Evolutionary conservation across 2,329 filamentous ascomycete genomes (phyloP).

Genomic region (Paraphoma chrysanthemicola): DNA sequence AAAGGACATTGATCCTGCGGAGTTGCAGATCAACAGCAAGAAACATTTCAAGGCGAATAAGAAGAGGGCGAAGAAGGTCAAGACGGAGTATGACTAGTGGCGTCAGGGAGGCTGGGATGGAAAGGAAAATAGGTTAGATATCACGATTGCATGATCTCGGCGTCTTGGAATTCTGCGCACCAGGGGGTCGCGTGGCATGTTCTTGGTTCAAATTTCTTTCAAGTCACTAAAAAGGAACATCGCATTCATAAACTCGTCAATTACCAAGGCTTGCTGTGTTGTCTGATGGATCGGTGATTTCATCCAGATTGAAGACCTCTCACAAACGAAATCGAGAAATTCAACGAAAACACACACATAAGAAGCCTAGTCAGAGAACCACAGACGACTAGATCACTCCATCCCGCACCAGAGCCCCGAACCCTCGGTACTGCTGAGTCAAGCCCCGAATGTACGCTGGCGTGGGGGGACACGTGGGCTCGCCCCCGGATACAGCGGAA

Average conservation of each 20-base stretch:
- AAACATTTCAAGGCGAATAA: constrained; percentile 91
- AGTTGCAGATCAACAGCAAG: constrained; percentile 76
- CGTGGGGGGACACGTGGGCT: neutral
- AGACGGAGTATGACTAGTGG: constrained; percentile 46
- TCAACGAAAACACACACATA: too few relatives aligned
- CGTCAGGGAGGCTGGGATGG: neutral
- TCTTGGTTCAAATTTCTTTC: too few relatives aligned
- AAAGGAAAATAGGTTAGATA: neutral
- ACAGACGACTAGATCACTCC: too few relatives aligned
- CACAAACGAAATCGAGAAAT: too few relatives aligned
- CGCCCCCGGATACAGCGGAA: neutral
- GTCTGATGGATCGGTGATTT: too few relatives aligned
- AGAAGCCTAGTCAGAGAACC: too few relatives aligned
- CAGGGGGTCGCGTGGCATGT: too few relatives aligned
- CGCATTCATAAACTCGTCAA: too few relatives aligned
- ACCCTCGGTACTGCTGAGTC: neutral
- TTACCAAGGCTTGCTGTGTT: too few relatives aligned
- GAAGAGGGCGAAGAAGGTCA: constrained; percentile 64
- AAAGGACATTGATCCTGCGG: constrained; percentile 81
- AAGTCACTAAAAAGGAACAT: too few relatives aligned
- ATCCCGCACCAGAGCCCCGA: too few relatives aligned
- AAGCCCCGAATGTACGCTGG: neutral
- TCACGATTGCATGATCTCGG: neutral
- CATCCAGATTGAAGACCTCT: too few relatives aligned
- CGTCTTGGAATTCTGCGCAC: neutral